Evolutionary conservation across 805 yeast species (phyloP).

Genomic region (Kodamaea kakaduensis): DNA sequence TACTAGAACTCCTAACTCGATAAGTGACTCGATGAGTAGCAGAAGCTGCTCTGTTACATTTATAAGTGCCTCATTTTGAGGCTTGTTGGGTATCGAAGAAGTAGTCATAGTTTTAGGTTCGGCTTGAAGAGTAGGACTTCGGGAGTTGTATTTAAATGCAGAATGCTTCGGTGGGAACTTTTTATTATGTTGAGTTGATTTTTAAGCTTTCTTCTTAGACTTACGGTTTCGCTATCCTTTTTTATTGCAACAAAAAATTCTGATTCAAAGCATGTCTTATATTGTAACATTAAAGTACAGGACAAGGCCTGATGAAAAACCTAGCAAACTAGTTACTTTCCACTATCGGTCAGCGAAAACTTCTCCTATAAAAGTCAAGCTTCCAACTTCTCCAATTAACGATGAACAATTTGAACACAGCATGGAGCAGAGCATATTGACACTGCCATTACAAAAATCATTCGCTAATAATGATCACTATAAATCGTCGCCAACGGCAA

Average conservation of each 20-base stretch:
- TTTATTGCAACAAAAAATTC: neutral
- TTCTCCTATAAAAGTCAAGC: neutral
- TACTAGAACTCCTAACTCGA: conserved; percentile 85
- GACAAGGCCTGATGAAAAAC: conserved; percentile 4
- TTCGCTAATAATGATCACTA: too few species aligned
- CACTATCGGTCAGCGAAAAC: conserved; percentile 5
- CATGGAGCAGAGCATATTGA: too few species aligned
- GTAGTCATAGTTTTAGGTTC: conserved; percentile 22
- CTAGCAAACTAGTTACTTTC: conserved; percentile 5
- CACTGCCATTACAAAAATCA: neutral
- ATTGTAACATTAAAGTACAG: conserved; percentile 7
- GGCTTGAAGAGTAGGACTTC: too few species aligned
- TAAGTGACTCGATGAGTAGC: conserved; percentile 59
- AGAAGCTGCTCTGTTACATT: conserved; percentile 24
- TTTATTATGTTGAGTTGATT: too few species aligned
- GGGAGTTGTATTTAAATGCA: too few species aligned
- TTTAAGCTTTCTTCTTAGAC: neutral
- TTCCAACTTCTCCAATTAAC: neutral
- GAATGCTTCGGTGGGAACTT: too few species aligned
- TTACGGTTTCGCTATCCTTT: neutral
- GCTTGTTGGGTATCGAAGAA: conserved; percentile 15
- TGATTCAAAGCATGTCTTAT: conserved; percentile 5
- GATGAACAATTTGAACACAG: too few species aligned
- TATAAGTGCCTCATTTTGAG: conserved; percentile 22
- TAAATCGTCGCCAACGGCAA: conserved; percentile 1